These are phyloP conservation scores for Apophysomyces ossiformis DNA, from an alignment of 371 early-diverging fungal genomes.

Conservation along the genomic window DNA sequence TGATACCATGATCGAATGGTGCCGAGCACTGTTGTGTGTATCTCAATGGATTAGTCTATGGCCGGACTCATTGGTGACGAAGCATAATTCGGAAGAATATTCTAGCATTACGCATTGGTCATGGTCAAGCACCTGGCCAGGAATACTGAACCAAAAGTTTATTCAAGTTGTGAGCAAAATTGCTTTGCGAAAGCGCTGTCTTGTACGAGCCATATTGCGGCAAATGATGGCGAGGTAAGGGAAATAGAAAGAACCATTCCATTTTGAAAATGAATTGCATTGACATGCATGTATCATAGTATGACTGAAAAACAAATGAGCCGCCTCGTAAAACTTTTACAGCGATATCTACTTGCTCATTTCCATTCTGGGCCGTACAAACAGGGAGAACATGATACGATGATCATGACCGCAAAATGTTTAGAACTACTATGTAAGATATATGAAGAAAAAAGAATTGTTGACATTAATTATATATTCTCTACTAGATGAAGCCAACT, in stretches of 20 bases:
- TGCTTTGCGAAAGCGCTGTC: constrained; percentile 5
- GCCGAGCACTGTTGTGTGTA: constrained; percentile 35
- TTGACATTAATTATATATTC: not conserved
- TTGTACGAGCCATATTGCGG: constrained; percentile 15
- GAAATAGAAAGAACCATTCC: not conserved
- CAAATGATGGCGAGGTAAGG: constrained; percentile 21
- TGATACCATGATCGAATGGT: constrained; percentile 41
- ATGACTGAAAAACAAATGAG: constrained; percentile 28
- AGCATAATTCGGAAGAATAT: not conserved
- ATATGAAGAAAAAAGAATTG: no score
- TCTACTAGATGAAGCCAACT: constrained; percentile 34
- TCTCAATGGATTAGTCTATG: constrained; percentile 36
- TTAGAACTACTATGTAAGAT: constrained; percentile 61
- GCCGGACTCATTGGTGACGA: not conserved
- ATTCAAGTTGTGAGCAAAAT: constrained; percentile 39
- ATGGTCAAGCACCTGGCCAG: constrained; percentile 13
- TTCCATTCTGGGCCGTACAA: constrained; percentile 55
- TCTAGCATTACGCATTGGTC: not conserved
- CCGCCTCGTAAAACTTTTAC: constrained; percentile 29
- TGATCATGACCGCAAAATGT: constrained; percentile 65
- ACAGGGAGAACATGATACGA: constrained; percentile 60
- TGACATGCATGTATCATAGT: constrained; percentile 5
- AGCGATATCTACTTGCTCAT: constrained; percentile 49
- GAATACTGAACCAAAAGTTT: constrained; percentile 38
- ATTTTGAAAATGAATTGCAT: not conserved